Evolutionary conservation across 73 alveolate genomes (phyloP).

Genomic region (Urostyla sp.): DNA sequence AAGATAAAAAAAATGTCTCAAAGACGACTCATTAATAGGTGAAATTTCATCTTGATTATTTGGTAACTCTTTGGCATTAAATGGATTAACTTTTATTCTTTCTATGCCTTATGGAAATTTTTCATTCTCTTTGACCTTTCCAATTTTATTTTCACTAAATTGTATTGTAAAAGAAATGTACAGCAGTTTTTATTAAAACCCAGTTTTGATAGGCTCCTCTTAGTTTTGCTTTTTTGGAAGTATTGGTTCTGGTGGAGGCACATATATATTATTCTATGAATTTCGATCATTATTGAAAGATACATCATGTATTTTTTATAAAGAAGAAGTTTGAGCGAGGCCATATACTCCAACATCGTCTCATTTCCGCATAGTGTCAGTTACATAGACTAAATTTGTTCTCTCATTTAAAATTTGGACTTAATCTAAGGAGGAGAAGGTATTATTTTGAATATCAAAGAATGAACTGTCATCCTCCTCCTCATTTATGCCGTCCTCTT

Average conservation of each 20-base stretch:
- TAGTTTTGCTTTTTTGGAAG: not conserved
- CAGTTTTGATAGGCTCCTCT: constrained; percentile 35
- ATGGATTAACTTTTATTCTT: not conserved
- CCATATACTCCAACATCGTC: no score
- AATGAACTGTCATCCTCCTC: no score
- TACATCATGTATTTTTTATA: no score
- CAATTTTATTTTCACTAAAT: constrained; percentile 35
- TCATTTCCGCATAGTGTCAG: no score
- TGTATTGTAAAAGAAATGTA: not conserved
- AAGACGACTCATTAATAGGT: constrained; percentile 49
- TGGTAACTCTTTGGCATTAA: not conserved
- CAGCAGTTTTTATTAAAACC: constrained; percentile 22
- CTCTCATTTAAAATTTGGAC: no score
- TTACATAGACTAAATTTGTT: no score
- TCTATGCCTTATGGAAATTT: not conserved
- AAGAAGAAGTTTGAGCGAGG: no score
- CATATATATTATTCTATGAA: not conserved
- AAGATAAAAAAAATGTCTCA: constrained; percentile 41
- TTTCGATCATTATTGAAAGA: not conserved
- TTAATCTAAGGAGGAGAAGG: no score
- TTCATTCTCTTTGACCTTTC: constrained; percentile 11
- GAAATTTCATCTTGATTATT: not conserved
- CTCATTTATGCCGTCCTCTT: no score
- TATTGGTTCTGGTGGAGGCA: constrained; percentile 54
- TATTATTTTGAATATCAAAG: no score